These are phyloP conservation scores for Eucalyptus paniculata DNA, from an alignment of 345 rosid species.

Conservation along the genomic window DNA sequence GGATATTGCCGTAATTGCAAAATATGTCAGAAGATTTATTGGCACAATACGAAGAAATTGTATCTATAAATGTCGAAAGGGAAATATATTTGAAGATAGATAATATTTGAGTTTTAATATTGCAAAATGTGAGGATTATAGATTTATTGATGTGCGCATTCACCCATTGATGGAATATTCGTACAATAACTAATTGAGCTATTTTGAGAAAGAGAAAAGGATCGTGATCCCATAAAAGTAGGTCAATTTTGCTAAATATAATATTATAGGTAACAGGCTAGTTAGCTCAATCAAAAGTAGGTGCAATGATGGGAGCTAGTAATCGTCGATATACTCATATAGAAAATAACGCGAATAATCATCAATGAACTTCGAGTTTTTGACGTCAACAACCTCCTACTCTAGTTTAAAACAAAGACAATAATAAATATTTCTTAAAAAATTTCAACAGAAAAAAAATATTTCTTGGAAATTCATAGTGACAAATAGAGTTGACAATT, in stretches of 20 bases:
- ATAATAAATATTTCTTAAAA: background rate
- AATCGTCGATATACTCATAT: background rate
- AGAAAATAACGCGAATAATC: background rate
- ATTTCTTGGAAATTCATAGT: background rate
- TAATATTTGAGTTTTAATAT: background rate
- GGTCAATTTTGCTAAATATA: background rate
- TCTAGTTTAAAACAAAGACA: background rate
- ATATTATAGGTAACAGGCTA: background rate
- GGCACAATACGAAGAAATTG: background rate
- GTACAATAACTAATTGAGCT: background rate
- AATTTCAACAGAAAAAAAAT: too few species aligned
- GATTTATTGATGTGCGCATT: background rate
- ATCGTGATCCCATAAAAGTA: background rate
- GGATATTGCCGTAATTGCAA: background rate
- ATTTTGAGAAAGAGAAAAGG: background rate
- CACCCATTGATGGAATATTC: background rate
- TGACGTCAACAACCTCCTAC: background rate
- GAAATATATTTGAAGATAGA: background rate
- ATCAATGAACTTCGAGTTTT: background rate
- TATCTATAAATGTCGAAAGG: background rate
- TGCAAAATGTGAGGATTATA: background rate
- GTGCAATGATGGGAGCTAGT: background rate
- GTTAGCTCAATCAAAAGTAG: background rate
- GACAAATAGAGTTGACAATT: background rate
- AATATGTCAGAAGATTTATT: background rate